A percentile compares a stretch with the other conserved stretches of the same genome.
These are phyloP conservation scores for Tritrichomonas musculus DNA, from an alignment of 208 protist species.

Conservation along the genomic window DNA sequence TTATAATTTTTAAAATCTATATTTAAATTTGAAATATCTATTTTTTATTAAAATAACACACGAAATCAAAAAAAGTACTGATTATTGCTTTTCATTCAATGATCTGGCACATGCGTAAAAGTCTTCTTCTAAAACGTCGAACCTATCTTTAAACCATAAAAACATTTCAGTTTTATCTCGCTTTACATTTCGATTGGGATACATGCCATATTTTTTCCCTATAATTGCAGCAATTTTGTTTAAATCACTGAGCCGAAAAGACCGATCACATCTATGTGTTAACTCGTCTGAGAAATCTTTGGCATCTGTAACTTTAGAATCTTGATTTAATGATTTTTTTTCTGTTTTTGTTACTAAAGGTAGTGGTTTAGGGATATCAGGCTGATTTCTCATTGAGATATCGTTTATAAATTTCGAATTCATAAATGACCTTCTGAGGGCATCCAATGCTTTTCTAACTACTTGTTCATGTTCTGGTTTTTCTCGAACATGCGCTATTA, in stretches of 20 bases:
- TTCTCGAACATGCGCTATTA: too few relatives aligned
- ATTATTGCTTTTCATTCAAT: too few relatives aligned
- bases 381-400: neutral
- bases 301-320: neutral
- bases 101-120: too few relatives aligned
- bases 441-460: neutral
- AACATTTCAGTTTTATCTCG: neutral
- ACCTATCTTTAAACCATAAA: neutral
- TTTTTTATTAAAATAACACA: too few relatives aligned
- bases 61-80: too few relatives aligned
- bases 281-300: neutral
- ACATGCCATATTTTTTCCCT: neutral
- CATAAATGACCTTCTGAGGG: neutral
- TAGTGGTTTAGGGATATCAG: neutral
- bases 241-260: neutral
- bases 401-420: neutral
- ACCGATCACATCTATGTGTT: neutral
- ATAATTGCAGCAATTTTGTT: neutral
- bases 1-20: too few relatives aligned
- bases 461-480: neutral
- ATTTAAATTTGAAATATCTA: too few relatives aligned
- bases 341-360: neutral
- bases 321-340: neutral
- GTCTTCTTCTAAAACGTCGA: too few relatives aligned
- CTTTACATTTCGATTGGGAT: neutral